Percentiles rank a stretch among this genome's conserved stretches.
phyloP scores from a whole-genome alignment of 345 rosid species.

The Viola odorata region DNA sequence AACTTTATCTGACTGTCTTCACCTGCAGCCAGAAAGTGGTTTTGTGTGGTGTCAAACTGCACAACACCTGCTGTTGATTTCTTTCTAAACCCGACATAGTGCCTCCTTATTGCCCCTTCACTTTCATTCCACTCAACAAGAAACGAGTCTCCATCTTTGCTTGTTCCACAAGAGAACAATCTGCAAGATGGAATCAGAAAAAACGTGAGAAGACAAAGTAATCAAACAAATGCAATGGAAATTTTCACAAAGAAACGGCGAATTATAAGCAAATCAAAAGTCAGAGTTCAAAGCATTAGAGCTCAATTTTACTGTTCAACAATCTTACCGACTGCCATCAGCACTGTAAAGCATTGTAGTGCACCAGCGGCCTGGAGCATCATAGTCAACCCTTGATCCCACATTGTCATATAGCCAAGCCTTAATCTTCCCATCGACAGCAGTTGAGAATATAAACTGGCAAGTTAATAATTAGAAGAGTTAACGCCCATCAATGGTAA shows the following conservation, averaged over 20 bases:
- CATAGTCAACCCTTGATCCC: constrained; percentile 79
- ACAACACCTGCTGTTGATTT: constrained; percentile 49
- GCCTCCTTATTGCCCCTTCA: constrained; percentile 83
- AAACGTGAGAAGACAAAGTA: background rate
- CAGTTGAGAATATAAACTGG: constrained; percentile 79
- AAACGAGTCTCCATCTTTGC: constrained; percentile 78
- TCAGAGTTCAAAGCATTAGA: too few species aligned
- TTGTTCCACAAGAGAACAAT: constrained; percentile 87
- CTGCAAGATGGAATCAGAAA: constrained; percentile 33
- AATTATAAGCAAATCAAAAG: constrained; percentile 1
- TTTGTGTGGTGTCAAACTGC: constrained; percentile 81
- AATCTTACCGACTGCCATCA: constrained; percentile 65
- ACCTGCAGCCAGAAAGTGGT: constrained; percentile 85
- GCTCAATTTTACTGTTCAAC: background rate
- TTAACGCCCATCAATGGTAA: constrained; percentile 4
- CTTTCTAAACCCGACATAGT: constrained; percentile 60
- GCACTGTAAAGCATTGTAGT: constrained; percentile 85
- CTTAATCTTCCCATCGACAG: constrained; percentile 80
- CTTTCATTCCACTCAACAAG: constrained; percentile 96
- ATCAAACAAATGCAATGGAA: background rate
- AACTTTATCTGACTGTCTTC: constrained; percentile 82
- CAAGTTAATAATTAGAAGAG: constrained; percentile 15
- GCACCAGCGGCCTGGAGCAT: constrained; percentile 77
- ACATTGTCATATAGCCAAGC: constrained; percentile 80
- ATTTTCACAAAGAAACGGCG: background rate